Evolutionary conservation across 495 filamentous ascomycete genomes (phyloP), one percentile per base, ranked within the genome.

Genomic region (Sporormia fimetaria): DNA sequence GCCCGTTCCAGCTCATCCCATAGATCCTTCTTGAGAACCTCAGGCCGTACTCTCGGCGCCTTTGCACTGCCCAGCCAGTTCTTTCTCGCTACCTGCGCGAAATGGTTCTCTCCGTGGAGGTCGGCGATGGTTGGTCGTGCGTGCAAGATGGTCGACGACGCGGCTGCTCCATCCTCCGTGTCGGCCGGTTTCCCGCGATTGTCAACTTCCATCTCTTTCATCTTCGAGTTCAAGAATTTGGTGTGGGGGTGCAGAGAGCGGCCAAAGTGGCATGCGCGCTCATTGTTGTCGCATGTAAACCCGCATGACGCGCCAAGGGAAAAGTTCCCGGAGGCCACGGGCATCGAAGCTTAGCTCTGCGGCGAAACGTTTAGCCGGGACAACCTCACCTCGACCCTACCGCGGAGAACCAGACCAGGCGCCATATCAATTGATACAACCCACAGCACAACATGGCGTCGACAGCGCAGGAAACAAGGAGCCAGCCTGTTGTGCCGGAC

Each of bases 1-100:
- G 85, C 78, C 47, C 76, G 74, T 60, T 96, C 86, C 42, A 99
- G 63, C 12, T 75, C 69, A 63, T 90, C 86, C 84, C 90, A 99
- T 28, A 99, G 78, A 49, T 88, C 82, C 48, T 73, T 71, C 64
- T 93, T 90, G 50, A 96, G 66, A 38, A 87, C 75, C 44, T 92
- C 82, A 25, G 78, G 75, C 67, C 83, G 90, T 55, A 84, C 79
- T 66, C 81, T 92, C 44, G 62, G 63, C 45, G 76, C 63, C 57
- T 80, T 81, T 7, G 64, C 59, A 3, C 62, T 61, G 59, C 77
- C 78, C 42, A 88, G 67, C 90, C 90, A 99, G 62, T 92, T 70
- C 53, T 80, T 74, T 49, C 78, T 73, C 38, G 90, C 92, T 43
- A 94, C 67, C 54, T 79, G 74, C 53, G 81, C 80, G 71, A 86